Base-by-base conservation (phyloP, 768 basidiomycete species). In the Tephrocybe rancida region DNA sequence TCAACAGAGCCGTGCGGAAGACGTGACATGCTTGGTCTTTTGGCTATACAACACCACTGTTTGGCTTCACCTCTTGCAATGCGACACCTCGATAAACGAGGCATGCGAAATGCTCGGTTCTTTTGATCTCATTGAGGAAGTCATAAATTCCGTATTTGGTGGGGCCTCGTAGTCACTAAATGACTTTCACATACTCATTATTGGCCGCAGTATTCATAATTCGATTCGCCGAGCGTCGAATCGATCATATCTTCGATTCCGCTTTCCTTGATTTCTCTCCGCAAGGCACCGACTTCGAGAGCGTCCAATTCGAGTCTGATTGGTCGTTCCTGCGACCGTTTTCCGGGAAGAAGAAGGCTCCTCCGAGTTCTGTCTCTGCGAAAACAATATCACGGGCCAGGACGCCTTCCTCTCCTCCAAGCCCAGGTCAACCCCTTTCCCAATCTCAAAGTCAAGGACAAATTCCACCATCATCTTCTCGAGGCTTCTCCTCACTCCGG, bases 111-210 rank as follows among this genome's bases (percentile, higher is more conserved):
- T 90, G 69, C 73, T 95, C 39, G 91, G 89, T 16, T 86, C 92
- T 3, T 88, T 95, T 53, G 83, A 85, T 45, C 81, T 96, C 61
- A 83, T 98, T 50, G 91, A 94, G 70, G 95, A 97, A 70, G 85
- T 96, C 21, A 82, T 97, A 51, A 95, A 96, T 68, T 95, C 95
- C 30, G 89, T 97, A 41, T 97, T 95, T 66, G 94, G 95, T 95
- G 65, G 58, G n/a, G 74, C 58, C 3, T 18, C 50, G 44, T 38
- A 26, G 19, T 37, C 18, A 9, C 47, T 6, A 14, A 19, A 9
- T 19, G 26, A 14, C 13, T 53, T 46, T 10, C 45, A 19, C 43
- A 21, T 16, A 50, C 55, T 49, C n/a, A 55, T 50, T n/a, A 51
- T 42, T 22, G 60, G 56, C 35, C 52, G 3, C 61, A 97, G 97